phyloP scores from a whole-genome alignment of 2,329 filamentous ascomycete genomes.

The Monosporascus sp. region DNA sequence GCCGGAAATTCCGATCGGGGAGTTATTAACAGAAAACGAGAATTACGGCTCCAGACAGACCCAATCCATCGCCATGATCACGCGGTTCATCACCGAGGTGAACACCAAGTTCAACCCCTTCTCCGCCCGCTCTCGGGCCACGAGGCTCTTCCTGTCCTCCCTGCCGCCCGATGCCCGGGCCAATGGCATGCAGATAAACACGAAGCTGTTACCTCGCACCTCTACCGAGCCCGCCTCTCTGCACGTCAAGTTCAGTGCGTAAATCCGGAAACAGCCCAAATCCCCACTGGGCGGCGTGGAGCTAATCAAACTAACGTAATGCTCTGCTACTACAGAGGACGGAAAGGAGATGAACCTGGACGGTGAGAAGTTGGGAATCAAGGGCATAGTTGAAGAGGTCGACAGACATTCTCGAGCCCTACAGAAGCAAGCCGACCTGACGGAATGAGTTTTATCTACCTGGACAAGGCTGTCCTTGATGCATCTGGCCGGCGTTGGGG shows the following conservation, averaged over 20 bases:
- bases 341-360: slow-evolving; percentile 86
- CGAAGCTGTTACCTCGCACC: slow-evolving; percentile 66
- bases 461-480: slow-evolving; percentile 10
- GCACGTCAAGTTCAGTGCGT: slow-evolving; percentile 79
- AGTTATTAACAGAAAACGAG: background rate
- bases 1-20: too few species aligned
- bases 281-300: background rate
- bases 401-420: slow-evolving; percentile 82
- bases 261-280: slow-evolving; percentile 1
- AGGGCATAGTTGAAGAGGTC: slow-evolving; percentile 81
- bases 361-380: slow-evolving; percentile 75
- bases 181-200: slow-evolving; percentile 70
- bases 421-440: slow-evolving; percentile 77
- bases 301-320: slow-evolving; percentile 16
- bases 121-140: slow-evolving; percentile 70
- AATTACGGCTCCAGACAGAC: background rate
- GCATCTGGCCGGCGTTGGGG: background rate
- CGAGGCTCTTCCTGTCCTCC: slow-evolving; percentile 80
- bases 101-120: slow-evolving; percentile 93
- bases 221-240: slow-evolving; percentile 67
- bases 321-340: slow-evolving; percentile 58
- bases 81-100: slow-evolving; percentile 80
- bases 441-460: slow-evolving; percentile 27
- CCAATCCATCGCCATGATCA: slow-evolving; percentile 62
- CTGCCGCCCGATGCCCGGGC: slow-evolving; percentile 75